phyloP scores from a whole-genome alignment of 495 filamentous ascomycete genomes.

The Daldinia concentrica region DNA sequence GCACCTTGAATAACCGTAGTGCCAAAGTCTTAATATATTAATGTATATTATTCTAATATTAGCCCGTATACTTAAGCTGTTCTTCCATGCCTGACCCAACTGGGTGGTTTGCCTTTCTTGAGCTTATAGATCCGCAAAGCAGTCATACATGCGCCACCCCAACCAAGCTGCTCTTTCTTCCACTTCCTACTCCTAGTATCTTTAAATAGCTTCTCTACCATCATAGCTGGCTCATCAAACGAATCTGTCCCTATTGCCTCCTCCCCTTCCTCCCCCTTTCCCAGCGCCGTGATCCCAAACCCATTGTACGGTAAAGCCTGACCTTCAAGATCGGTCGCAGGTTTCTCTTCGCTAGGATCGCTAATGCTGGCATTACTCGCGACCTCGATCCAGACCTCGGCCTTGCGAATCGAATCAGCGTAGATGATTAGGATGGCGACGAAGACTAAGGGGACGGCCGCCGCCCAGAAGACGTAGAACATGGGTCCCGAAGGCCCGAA shows the following conservation, averaged over 20 bases:
- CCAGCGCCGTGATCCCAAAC: neutral
- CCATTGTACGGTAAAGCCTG: constrained; percentile 9
- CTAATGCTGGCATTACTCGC: neutral
- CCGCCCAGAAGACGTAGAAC: constrained; percentile 57
- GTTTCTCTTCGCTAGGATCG: neutral
- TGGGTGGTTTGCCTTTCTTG: constrained; percentile 39
- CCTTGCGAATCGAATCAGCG: constrained; percentile 54
- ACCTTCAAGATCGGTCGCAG: constrained; percentile 2
- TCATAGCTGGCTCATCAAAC: constrained; percentile 43
- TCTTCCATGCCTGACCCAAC: constrained; percentile 23
- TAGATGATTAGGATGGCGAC: constrained; percentile 52
- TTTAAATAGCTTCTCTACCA: constrained; percentile 47
- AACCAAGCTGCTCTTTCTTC: constrained; percentile 52
- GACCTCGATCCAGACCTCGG: constrained; percentile 58
- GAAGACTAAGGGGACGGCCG: constrained; percentile 45
- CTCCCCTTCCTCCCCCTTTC: constrained; percentile 14
- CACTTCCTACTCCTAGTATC: constrained; percentile 48
- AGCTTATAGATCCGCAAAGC: constrained; percentile 41
- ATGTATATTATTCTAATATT: neutral
- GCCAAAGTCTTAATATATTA: neutral
- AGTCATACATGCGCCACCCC: constrained; percentile 49
- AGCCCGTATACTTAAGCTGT: neutral
- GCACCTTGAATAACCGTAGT: neutral
- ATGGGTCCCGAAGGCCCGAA: constrained; percentile 46
- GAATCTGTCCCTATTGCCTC: constrained; percentile 12